Percentiles rank a stretch among this genome's conserved stretches.
Conservation (phyloP, 164 flowering plant species). For the Tinospora cordifolia region DNA sequence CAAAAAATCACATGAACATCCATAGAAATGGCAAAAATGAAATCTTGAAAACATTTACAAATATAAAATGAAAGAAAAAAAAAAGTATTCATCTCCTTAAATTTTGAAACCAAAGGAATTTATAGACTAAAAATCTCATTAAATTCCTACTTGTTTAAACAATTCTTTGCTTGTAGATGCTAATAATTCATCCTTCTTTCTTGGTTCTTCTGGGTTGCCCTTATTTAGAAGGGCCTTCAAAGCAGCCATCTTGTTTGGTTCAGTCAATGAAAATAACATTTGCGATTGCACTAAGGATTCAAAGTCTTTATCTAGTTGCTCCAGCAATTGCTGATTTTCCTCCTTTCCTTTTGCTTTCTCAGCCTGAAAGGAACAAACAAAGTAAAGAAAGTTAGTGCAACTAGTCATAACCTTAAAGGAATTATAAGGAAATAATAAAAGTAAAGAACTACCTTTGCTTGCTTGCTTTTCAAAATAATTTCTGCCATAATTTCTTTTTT, state of each 20-base stretch:
- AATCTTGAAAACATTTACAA: background rate
- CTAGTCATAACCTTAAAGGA: background rate
- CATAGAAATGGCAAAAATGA: background rate
- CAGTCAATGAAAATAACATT: constrained; percentile 46
- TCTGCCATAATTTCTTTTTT: constrained; percentile 89
- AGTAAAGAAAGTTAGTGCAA: constrained; percentile 3
- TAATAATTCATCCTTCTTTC: constrained; percentile 28
- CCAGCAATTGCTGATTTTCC: constrained; percentile 62
- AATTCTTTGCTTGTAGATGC: constrained; percentile 14
- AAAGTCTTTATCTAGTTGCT: constrained; percentile 71
- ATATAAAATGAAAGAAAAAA: background rate
- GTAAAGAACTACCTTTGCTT: constrained; percentile 48
- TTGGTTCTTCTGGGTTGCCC: constrained; percentile 26
- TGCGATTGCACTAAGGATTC: constrained; percentile 52
- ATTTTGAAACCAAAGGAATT: background rate
- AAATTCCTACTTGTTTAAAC: constrained; percentile 31
- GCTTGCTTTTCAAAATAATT: constrained; percentile 74
- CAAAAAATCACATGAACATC: background rate
- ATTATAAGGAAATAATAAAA: background rate
- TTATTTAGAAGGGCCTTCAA: constrained; percentile 50
- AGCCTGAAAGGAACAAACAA: constrained; percentile 40
- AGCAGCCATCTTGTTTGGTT: constrained; percentile 51
- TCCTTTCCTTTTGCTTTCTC: constrained; percentile 76
- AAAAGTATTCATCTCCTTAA: background rate
- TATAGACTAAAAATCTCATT: background rate